phyloP scores from a whole-genome alignment of 441 rosid species.

The Rhodomyrtus psidioides region DNA sequence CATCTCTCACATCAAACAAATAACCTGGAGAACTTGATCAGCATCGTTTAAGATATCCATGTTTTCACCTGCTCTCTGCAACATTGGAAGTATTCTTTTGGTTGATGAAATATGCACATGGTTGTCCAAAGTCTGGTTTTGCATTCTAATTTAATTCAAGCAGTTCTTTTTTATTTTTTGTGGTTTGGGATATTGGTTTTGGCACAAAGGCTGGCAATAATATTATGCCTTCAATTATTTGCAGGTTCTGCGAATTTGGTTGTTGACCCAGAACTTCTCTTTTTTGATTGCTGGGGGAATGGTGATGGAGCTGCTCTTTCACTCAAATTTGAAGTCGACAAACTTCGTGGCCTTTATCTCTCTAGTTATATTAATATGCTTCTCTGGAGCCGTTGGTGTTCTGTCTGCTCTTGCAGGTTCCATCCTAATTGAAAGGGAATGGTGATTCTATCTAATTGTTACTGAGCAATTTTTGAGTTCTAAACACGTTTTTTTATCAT shows the following conservation, averaged over 20 bases:
- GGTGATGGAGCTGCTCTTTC: constrained; percentile 40
- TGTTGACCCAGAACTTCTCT: constrained; percentile 60
- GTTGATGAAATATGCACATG: not conserved
- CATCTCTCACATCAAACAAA: not conserved
- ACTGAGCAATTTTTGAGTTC: not conserved
- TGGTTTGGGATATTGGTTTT: not conserved
- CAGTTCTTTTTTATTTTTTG: not conserved
- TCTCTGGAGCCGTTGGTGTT: constrained; percentile 65
- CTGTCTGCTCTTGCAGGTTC: constrained; percentile 89
- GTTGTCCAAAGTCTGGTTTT: not conserved
- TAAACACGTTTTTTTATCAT: not conserved
- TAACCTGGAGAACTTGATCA: not conserved
- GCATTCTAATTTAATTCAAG: not conserved
- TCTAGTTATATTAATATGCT: constrained; percentile 38
- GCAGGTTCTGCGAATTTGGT: constrained; percentile 34
- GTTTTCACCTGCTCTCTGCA: not conserved
- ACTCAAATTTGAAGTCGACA: constrained; percentile 30
- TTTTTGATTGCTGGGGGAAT: constrained; percentile 63
- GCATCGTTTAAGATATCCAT: not conserved
- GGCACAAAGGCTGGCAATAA: not conserved
- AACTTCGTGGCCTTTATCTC: constrained; percentile 31
- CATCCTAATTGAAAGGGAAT: constrained; percentile 75
- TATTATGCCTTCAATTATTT: not conserved
- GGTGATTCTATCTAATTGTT: constrained; percentile 26
- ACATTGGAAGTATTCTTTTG: not conserved